Percentiles rank a stretch among this genome's conserved stretches.
Evolutionary conservation across 2,329 filamentous ascomycete genomes (phyloP).

Genomic region (Fusarium xyrophilum): DNA sequence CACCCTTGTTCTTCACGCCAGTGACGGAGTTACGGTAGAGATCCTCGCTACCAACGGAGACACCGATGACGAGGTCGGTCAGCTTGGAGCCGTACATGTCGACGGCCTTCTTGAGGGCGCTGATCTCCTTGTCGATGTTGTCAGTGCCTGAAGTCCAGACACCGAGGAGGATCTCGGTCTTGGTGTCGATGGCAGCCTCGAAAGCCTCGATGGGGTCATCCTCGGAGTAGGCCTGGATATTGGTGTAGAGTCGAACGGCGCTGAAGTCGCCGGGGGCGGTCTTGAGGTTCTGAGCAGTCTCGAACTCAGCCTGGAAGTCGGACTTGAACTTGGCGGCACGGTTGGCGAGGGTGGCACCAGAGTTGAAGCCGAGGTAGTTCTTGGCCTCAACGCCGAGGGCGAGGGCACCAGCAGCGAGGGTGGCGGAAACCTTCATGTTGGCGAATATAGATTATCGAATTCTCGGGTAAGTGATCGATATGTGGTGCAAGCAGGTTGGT

Average conservation of each 20-base stretch:
- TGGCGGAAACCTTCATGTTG: slow-evolving; percentile 53
- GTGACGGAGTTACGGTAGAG: slow-evolving; percentile 68
- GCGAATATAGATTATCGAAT: slow-evolving; percentile 33
- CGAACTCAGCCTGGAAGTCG: slow-evolving; percentile 58
- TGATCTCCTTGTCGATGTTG: slow-evolving; percentile 66
- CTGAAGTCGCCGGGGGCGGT: slow-evolving; percentile 61
- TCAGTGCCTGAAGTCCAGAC: slow-evolving; percentile 65
- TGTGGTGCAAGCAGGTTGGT: slow-evolving; percentile 17
- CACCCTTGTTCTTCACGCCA: slow-evolving; percentile 68
- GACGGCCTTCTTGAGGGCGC: slow-evolving; percentile 64
- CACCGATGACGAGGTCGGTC: slow-evolving; percentile 66
- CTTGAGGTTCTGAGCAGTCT: slow-evolving; percentile 47
- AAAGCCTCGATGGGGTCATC: slow-evolving; percentile 81
- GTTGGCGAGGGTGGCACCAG: slow-evolving; percentile 55
- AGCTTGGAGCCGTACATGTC: slow-evolving; percentile 58
- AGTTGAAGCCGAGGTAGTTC: slow-evolving; percentile 64
- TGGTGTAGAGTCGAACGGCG: slow-evolving; percentile 71
- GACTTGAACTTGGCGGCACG: slow-evolving; percentile 60
- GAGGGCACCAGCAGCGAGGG: slow-evolving; percentile 50
- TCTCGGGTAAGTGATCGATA: slow-evolving; percentile 12
- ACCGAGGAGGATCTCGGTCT: slow-evolving; percentile 68
- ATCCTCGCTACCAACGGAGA: slow-evolving; percentile 72
- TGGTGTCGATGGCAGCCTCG: slow-evolving; percentile 70
- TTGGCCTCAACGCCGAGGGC: slow-evolving; percentile 50
- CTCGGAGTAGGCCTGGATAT: slow-evolving; percentile 69